These are phyloP conservation scores for Paracorniculantispora psalliotae DNA, from an alignment of 2,329 filamentous ascomycete genomes.

Conservation along the genomic window DNA sequence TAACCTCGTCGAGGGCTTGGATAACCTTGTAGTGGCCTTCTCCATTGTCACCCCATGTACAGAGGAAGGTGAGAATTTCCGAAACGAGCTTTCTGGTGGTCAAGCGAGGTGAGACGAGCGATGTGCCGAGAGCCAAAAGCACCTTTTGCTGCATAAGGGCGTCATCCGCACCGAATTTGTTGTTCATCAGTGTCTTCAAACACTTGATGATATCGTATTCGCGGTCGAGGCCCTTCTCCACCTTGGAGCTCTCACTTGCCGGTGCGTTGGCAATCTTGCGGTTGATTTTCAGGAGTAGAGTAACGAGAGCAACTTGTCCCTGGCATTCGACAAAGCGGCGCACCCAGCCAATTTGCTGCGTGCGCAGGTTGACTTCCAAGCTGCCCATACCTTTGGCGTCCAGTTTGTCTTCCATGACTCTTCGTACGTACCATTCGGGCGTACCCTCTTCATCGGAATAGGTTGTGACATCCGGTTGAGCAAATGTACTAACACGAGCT, in stretches of 20 bases:
- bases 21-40: slow-evolving; percentile 90
- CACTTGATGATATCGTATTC: slow-evolving; percentile 99
- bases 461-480: slow-evolving; percentile 63
- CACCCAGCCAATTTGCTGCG: slow-evolving; percentile 97
- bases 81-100: slow-evolving; percentile 92
- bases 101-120: slow-evolving; percentile 80
- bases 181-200: slow-evolving; percentile 96
- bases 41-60: slow-evolving; percentile 81
- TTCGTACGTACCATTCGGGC: slow-evolving; percentile 96
- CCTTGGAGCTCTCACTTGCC: slow-evolving; percentile 51
- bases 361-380: slow-evolving; percentile 88
- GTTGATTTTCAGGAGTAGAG: slow-evolving; percentile 89
- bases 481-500: slow-evolving; percentile 65
- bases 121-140: slow-evolving; percentile 79
- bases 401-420: slow-evolving; percentile 92
- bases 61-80: slow-evolving; percentile 92
- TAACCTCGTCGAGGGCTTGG: slow-evolving; percentile 87
- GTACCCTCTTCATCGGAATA: slow-evolving; percentile 91
- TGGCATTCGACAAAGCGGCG: slow-evolving; percentile 95
- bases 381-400: slow-evolving; percentile 88
- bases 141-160: slow-evolving; percentile 86
- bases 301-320: slow-evolving; percentile 92
- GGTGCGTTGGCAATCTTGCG: slow-evolving; percentile 74
- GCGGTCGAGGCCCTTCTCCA: slow-evolving; percentile 77
- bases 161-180: slow-evolving; percentile 97